Evolutionary conservation across 768 basidiomycete species (phyloP).

Genomic region (Daedaleopsis sinensis): DNA sequence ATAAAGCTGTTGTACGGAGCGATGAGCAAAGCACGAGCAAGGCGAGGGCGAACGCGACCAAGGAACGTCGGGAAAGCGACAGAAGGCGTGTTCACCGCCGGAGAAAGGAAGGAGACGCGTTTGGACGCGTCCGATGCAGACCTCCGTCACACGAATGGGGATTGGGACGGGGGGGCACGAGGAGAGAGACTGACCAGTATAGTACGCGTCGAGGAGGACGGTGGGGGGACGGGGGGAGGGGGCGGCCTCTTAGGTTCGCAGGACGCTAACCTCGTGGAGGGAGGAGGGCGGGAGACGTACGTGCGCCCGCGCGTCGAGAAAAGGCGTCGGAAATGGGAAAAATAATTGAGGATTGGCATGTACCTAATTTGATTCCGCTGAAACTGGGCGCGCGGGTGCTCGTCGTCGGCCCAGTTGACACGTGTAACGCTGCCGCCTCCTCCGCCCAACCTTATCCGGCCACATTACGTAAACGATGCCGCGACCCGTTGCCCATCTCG

Average conservation of each 20-base stretch:
- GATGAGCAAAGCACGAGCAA: conserved; percentile 10
- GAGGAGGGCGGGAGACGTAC: conserved; percentile 17
- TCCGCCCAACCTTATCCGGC: conserved; percentile 19
- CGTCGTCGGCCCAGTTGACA: conserved; percentile 22
- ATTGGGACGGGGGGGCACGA: not conserved
- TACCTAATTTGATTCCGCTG: conserved; percentile 30
- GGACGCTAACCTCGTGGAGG: conserved; percentile 21
- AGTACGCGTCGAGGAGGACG: conserved; percentile 12
- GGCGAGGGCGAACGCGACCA: not conserved
- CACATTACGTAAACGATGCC: conserved; percentile 12
- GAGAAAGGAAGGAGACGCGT: conserved; percentile 23
- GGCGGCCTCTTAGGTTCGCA: conserved; percentile 12
- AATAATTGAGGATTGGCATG: conserved; percentile 26
- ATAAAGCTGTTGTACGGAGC: conserved; percentile 9
- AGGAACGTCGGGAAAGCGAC: conserved; percentile 1
- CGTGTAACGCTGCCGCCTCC: conserved; percentile 27
- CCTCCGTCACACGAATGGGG: conserved; percentile 15
- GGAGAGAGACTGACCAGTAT: conserved; percentile 10
- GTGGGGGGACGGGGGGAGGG: conserved; percentile 4
- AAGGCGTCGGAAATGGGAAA: conserved; percentile 22
- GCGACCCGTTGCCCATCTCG: conserved; percentile 8
- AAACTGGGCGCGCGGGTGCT: conserved; percentile 25
- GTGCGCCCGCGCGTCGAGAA: conserved; percentile 16
- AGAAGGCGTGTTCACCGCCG: conserved; percentile 1
- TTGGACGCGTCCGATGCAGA: conserved; percentile 14